These are phyloP conservation scores for Annulohypoxylon truncatum DNA, from an alignment of 2,329 filamentous ascomycete species.

Conservation along the genomic window DNA sequence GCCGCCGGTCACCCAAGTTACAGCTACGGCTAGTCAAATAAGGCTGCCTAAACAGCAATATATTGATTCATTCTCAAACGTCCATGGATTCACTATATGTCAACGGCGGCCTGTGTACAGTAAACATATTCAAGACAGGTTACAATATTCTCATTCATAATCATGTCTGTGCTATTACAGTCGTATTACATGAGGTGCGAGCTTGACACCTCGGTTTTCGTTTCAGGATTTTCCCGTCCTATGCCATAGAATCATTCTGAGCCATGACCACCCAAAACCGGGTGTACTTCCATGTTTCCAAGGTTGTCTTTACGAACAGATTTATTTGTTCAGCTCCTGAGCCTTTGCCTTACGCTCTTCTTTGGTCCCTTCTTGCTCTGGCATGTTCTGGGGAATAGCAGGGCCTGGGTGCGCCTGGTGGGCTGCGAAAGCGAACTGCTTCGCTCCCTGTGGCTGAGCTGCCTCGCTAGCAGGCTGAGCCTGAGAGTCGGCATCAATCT, in stretches of 20 bases:
- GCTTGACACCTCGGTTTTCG: conserved; percentile 16
- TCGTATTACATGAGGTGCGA: conserved; percentile 14
- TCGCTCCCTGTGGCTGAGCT: conserved; percentile 54
- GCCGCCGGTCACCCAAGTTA: conserved; percentile 3
- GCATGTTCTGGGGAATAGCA: conserved; percentile 65
- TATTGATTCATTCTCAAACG: neutral
- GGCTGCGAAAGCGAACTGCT: conserved; percentile 55
- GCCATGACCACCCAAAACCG: neutral
- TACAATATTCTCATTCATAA: conserved; percentile 9
- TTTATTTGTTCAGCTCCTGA: conserved; percentile 72
- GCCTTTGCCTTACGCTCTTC: conserved; percentile 75
- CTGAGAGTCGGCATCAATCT: conserved; percentile 54
- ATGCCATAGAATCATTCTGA: conserved; percentile 8
- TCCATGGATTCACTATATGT: neutral
- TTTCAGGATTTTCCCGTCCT: conserved; percentile 21
- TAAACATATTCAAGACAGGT: neutral
- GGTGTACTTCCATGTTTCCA: neutral
- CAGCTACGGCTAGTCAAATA: neutral
- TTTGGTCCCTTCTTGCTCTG: conserved; percentile 70
- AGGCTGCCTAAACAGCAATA: neutral
- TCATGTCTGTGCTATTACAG: conserved; percentile 11
- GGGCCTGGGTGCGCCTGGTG: conserved; percentile 69
- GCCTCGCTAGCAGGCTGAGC: conserved; percentile 51
- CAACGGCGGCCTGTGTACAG: neutral
- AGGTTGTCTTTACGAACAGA: neutral